Conservation (phyloP, 1,284 basidiomycete species). For the Pascua guehoae region DNA sequence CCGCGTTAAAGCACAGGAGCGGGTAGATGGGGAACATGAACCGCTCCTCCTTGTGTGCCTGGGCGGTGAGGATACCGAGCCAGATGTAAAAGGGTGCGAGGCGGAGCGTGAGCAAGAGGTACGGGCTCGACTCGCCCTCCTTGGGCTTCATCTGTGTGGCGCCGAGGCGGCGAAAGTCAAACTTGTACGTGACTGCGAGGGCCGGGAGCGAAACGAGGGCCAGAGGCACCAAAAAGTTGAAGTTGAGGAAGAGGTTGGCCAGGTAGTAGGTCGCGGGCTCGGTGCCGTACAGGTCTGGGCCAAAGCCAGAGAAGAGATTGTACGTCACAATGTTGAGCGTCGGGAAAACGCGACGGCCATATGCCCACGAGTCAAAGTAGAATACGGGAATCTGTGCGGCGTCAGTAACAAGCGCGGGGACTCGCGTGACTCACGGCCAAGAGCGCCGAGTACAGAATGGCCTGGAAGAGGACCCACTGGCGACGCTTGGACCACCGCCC, state of each 20-base stretch:
- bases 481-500: slow-evolving; percentile 60
- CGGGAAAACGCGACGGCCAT: slow-evolving; percentile 72
- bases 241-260: slow-evolving; percentile 83
- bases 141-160: slow-evolving; percentile 56
- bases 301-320: slow-evolving; percentile 71
- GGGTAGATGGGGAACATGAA: slow-evolving; percentile 97
- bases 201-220: slow-evolving; percentile 76
- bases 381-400: slow-evolving; percentile 70
- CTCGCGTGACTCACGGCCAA: slow-evolving; percentile 57
- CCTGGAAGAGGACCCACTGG: slow-evolving; percentile 54
- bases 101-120: slow-evolving; percentile 68
- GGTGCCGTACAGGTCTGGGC: slow-evolving; percentile 89
- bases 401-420: neutral
- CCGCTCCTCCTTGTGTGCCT: slow-evolving; percentile 95
- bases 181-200: slow-evolving; percentile 66
- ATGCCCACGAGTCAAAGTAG: slow-evolving; percentile 79
- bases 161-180: slow-evolving; percentile 77
- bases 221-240: slow-evolving; percentile 79
- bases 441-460: too few relatives aligned
- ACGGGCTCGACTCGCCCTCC: slow-evolving; percentile 66
- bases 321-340: slow-evolving; percentile 93
- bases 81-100: slow-evolving; percentile 86
- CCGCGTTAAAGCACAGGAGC: slow-evolving; percentile 89
- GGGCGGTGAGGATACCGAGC: slow-evolving; percentile 70
- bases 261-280: slow-evolving; percentile 80